A percentile compares a stretch with the other conserved stretches of the same genome.
Conservation (phyloP, 257 asterid species). For the Scutellaria baicalensis region DNA sequence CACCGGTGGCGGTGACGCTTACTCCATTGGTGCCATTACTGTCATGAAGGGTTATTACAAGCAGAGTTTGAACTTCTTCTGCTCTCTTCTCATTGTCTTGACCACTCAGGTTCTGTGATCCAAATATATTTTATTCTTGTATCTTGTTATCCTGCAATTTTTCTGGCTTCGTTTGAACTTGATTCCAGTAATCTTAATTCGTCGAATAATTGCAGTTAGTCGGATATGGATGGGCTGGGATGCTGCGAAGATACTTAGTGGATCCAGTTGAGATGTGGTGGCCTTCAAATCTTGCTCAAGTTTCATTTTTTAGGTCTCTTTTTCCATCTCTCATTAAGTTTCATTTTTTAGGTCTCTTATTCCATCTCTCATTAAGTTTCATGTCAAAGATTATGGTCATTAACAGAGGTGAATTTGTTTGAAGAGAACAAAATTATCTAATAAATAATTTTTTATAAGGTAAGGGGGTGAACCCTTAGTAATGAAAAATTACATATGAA, state of each 20-base stretch:
- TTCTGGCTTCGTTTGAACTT: background rate
- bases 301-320: slow-evolving; percentile 72
- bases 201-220: slow-evolving; percentile 44
- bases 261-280: slow-evolving; percentile 99
- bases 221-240: slow-evolving; percentile 99
- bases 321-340: background rate
- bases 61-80: slow-evolving; percentile 65
- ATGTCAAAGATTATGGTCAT: background rate
- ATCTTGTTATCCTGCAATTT: no score
- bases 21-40: slow-evolving; percentile 96
- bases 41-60: slow-evolving; percentile 93
- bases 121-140: no score
- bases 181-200: background rate
- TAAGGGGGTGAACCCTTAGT: no score
- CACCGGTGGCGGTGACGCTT: slow-evolving; percentile 94
- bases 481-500: no score
- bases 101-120: slow-evolving; percentile 99
- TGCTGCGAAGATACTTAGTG: slow-evolving; percentile 79
- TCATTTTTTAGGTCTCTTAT: slow-evolving; percentile 38
- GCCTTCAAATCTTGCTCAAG: slow-evolving; percentile 99
- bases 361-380: background rate
- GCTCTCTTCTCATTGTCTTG: slow-evolving; percentile 73
- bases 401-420: no score
- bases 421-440: no score
- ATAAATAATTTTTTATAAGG: no score